phyloP scores from a whole-genome alignment of 2,329 filamentous ascomycete genomes.

The Stagonosporopsis chrysanthemi region DNA sequence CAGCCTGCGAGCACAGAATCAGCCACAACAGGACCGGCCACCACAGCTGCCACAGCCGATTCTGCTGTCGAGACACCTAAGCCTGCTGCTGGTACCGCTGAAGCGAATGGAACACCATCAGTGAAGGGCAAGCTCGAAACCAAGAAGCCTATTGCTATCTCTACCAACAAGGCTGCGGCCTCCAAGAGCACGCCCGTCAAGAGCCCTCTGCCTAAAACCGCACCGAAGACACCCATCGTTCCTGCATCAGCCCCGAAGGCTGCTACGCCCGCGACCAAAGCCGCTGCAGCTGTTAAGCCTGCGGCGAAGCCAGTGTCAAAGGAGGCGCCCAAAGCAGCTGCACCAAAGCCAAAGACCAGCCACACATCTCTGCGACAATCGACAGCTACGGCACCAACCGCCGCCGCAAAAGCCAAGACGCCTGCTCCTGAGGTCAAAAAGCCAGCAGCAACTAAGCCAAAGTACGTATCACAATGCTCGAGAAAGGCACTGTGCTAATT shows the following conservation, averaged over 20 bases:
- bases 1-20: constrained; percentile 14
- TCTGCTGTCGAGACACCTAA: constrained; percentile 22
- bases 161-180: constrained; percentile 38
- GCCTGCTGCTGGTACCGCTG: constrained; percentile 21
- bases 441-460: constrained; percentile 25
- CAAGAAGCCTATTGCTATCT: constrained; percentile 46
- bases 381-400: constrained; percentile 30
- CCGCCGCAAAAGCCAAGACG: constrained; percentile 34
- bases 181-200: constrained; percentile 38
- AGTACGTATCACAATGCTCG: constrained; percentile 11
- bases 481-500: not conserved
- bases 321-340: constrained; percentile 30
- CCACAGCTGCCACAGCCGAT: constrained; percentile 9
- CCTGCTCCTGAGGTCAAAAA: constrained; percentile 36
- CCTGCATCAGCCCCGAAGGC: constrained; percentile 17
- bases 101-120: constrained; percentile 29
- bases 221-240: constrained; percentile 41
- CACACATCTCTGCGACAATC: constrained; percentile 38
- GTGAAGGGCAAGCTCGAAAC: constrained; percentile 33
- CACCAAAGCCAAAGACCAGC: constrained; percentile 38
- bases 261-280: constrained; percentile 27
- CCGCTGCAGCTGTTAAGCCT: constrained; percentile 22
- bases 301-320: constrained; percentile 32
- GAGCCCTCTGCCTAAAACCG: constrained; percentile 42
- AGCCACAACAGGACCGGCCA: not conserved